Base-by-base conservation (phyloP, 2,329 filamentous ascomycete species). In the Fusarium odoratissimum region DNA sequence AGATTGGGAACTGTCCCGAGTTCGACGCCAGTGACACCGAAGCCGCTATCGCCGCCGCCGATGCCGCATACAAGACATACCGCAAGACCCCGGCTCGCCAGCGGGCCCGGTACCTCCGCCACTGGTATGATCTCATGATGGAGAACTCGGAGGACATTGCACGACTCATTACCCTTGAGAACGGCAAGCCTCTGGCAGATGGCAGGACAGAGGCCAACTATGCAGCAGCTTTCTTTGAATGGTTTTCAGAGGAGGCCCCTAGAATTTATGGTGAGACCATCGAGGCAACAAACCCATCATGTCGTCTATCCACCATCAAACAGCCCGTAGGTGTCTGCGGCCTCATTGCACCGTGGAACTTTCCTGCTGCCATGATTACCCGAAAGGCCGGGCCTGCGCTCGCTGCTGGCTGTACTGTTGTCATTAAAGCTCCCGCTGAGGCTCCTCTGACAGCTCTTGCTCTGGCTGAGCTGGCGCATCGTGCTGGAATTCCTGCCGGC, bases 391-490 rank as follows among this genome's bases (percentile, higher is more conserved):
- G 82, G 8, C 82, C 89, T 13, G 89, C 88, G 21, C 84, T 94
- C 44, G 92, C 92, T 38, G 91, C 91, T 33, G 92, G 92, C 40
- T 93, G 92, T 80, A 93, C 91, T 6, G 89, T 93, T 87, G 94
- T 98, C 3, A 91, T 91, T 72, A 98, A 98, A 83, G 92, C 94
- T 40, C 94, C 95, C 3, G 91, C 92, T 41, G 95, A 97, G 84
- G 97, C 95, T 8, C 95, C 95, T 0, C 94, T 95, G 79, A 97
- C 94, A 28, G 90, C 94, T 3, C 91, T 97, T 51, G 95, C 95
- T 5, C 83, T 97, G 33, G 93, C 93, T 5, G 95, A 97, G 82
- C 88, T 97, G 45, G 93, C 91, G 11, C 89, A 92, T 77, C 91
- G 95, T 37, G 95, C 95, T 19, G 95, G 95, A 31, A 92, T 97